Evolutionary conservation across 768 basidiomycete genomes (phyloP).

Genomic region (Lentinula edodes): DNA sequence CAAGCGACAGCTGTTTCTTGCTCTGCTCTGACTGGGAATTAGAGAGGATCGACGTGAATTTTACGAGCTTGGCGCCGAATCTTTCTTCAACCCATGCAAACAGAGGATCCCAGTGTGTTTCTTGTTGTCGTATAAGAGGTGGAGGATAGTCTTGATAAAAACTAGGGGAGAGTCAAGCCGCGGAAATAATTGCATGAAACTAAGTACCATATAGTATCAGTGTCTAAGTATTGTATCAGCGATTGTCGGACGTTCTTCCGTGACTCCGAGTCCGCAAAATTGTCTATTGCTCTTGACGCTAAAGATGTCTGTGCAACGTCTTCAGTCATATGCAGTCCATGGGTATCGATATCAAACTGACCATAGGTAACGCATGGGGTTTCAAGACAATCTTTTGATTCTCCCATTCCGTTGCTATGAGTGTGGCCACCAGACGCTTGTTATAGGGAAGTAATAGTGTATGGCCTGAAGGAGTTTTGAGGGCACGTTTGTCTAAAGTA

Average conservation of each 20-base stretch:
- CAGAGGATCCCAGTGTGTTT: slow-evolving; percentile 84
- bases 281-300: slow-evolving; percentile 85
- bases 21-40: slow-evolving; percentile 68
- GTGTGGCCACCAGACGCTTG: slow-evolving; percentile 69
- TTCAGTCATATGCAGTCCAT: slow-evolving; percentile 6
- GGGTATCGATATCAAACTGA: slow-evolving; percentile 20
- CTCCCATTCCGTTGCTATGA: slow-evolving; percentile 97
- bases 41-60: slow-evolving; percentile 68
- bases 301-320: slow-evolving; percentile 71
- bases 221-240: slow-evolving; percentile 83
- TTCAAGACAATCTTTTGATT: slow-evolving; percentile 82
- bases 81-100: slow-evolving; percentile 69
- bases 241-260: slow-evolving; percentile 59
- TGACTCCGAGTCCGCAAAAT: slow-evolving; percentile 50
- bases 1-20: slow-evolving; percentile 47
- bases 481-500: slow-evolving; percentile 74
- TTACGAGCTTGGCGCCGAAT: slow-evolving; percentile 61
- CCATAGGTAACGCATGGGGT: slow-evolving; percentile 88
- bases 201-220: slow-evolving; percentile 83
- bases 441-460: slow-evolving; percentile 63
- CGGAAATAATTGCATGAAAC: not conserved
- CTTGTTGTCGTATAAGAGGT: slow-evolving; percentile 71
- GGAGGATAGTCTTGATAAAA: slow-evolving; percentile 80
- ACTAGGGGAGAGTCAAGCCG: slow-evolving; percentile 31
- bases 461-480: slow-evolving; percentile 88